Evolutionary conservation across 2,329 filamentous ascomycete species (phyloP).

Genomic region (Chaetomiaceae sp.): DNA sequence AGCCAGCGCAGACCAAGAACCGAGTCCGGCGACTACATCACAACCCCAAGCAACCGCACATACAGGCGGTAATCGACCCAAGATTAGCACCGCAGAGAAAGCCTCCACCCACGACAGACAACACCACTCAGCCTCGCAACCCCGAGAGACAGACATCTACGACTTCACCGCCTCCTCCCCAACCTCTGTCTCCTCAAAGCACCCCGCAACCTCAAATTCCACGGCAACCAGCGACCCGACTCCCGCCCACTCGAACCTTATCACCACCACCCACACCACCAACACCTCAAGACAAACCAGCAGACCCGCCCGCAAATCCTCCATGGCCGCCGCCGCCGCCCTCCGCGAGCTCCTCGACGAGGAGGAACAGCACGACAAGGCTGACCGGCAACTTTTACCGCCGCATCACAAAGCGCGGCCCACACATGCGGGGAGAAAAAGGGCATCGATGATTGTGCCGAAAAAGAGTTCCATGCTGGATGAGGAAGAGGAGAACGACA

Average conservation of each 20-base stretch:
- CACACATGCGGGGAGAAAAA: constrained; percentile 30
- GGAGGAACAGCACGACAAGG: constrained; percentile 24
- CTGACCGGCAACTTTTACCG: background rate
- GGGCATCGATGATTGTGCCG: constrained; percentile 40
- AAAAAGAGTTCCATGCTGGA: constrained; percentile 29
- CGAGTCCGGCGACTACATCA: background rate
- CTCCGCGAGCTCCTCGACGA: constrained; percentile 25
- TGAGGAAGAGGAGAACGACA: constrained; percentile 27
- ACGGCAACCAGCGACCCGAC: constrained; percentile 2
- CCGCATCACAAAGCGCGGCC: background rate
- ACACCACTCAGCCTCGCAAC: background rate
- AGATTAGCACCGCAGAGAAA: background rate
- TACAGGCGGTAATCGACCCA: background rate
- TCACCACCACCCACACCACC: background rate
- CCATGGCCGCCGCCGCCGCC: constrained; percentile 20
- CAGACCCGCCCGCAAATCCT: constrained; percentile 17
- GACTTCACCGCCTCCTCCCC: constrained; percentile 51
- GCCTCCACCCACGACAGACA: background rate
- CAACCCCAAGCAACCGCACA: background rate
- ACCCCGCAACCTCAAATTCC: background rate
- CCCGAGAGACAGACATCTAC: constrained; percentile 43
- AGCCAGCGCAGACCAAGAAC: background rate
- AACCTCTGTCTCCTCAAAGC: constrained; percentile 14
- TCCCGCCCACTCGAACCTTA: background rate
- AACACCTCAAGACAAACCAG: constrained; percentile 23